Evolutionary conservation across 208 protist genomes (phyloP), one percentile per base, ranked within the genome.

Genomic region (Crithidia acanthocephali): DNA sequence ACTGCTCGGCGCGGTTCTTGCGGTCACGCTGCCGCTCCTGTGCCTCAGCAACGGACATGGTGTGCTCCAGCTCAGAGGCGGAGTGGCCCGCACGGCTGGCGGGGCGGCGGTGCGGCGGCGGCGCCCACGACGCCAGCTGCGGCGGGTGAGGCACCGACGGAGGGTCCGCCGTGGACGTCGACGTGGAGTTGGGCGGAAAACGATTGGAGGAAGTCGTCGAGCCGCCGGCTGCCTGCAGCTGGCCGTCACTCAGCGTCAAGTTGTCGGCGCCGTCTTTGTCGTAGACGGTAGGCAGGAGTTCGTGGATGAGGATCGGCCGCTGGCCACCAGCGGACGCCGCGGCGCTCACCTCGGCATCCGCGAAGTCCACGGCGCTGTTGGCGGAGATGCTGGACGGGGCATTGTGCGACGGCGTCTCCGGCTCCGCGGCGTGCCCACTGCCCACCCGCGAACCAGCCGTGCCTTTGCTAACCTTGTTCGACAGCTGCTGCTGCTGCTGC

Each of bases 31-130:
- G 76, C 27, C 52, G 62, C 32, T 64, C 48, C 56, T 53, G 52
- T 4, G 55, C 53, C 47, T 70, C 72, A 9, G 22, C 42, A 11
- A 44, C 33, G 10, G 42, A 69, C 52, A 67, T 30, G 27, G 75
- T 80, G 42, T 45, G 75, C 13, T 61, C 56, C 33, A 71, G 35
- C 2, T 62, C 67, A 20, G 68, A 80, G 16, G 48, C 23, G 15
- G 75, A 62, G 40, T 61, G 23, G 9, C 37, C 32, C n/a, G 23
- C 37, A 2, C 42, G 25, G 32, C 61, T 60, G 22, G 37, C 37
- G 2, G 52, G 16, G 27, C 45, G 3, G 32, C 30, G 13, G 32
- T 32, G 28, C 25, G 8, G 37, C 37, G 37, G 13, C 37, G 37
- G 37, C 37, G 37, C 9, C 37, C 37, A 13, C 37, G 37, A 13